Percentiles rank a stretch among this genome's conserved stretches.
These are phyloP conservation scores for Solanum clarkiae DNA, from an alignment of 257 asterid species.

Conservation along the genomic window DNA sequence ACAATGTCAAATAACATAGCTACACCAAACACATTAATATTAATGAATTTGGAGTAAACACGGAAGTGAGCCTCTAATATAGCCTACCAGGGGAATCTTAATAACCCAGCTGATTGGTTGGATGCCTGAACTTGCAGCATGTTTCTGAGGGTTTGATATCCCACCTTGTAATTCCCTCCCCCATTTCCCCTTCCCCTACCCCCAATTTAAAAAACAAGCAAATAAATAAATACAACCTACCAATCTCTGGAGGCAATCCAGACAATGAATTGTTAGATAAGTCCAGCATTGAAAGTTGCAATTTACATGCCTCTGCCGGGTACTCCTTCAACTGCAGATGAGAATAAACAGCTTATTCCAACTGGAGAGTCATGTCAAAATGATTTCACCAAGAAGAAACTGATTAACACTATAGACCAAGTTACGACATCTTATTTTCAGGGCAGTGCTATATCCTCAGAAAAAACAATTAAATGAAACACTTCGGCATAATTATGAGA, in stretches of 20 bases:
- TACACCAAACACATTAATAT: not conserved
- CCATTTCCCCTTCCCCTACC: too few species aligned
- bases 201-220: too few species aligned
- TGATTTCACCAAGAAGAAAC: slow-evolving; percentile 2
- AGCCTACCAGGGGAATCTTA: slow-evolving; percentile 31
- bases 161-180: too few species aligned
- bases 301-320: slow-evolving; percentile 84
- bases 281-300: slow-evolving; percentile 75
- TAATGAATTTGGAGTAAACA: not conserved
- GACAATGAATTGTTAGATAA: slow-evolving; percentile 88
- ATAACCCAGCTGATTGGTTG: too few species aligned
- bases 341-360: not conserved
- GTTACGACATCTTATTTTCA: not conserved
- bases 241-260: slow-evolving; percentile 87
- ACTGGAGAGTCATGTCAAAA: slow-evolving; percentile 1
- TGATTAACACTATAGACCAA: not conserved
- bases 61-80: not conserved
- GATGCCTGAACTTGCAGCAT: too few species aligned
- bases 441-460: not conserved
- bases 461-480: not conserved
- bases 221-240: slow-evolving; percentile 18
- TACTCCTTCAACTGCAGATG: slow-evolving; percentile 73
- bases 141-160: too few species aligned
- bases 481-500: not conserved
- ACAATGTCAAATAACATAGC: not conserved